These are phyloP conservation scores for Thymus quinquecostatus DNA, from an alignment of 257 asterid species.

Conservation along the genomic window DNA sequence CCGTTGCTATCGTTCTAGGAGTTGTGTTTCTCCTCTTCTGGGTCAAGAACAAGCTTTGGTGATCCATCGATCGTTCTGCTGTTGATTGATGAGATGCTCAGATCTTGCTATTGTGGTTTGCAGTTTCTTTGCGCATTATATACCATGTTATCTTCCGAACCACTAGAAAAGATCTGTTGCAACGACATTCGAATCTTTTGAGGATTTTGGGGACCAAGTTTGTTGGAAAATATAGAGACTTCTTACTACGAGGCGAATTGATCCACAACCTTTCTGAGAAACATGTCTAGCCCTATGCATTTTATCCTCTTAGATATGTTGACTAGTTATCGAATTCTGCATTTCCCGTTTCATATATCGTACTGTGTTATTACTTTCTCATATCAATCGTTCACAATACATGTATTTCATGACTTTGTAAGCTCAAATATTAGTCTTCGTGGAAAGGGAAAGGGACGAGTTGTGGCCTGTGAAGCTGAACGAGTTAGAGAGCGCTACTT, in stretches of 20 bases:
- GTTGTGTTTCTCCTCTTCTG: conserved; percentile 84
- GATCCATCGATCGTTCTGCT: conserved; percentile 42
- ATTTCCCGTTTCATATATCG: no score
- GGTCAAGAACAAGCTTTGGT: conserved; percentile 87
- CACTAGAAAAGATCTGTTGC: conserved; percentile 21
- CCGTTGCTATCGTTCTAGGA: conserved; percentile 84
- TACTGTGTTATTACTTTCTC: no score
- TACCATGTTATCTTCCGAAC: conserved; percentile 13
- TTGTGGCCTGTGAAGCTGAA: conserved; percentile 53
- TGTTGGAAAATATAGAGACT: conserved; percentile 23
- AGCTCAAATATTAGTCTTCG: background rate
- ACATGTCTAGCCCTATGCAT: background rate
- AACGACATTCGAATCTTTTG: background rate
- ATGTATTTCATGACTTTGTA: background rate
- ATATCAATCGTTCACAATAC: background rate
- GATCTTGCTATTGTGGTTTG: conserved; percentile 19
- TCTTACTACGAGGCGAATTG: conserved; percentile 27
- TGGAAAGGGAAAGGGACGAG: conserved; percentile 45
- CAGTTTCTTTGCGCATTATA: conserved; percentile 5
- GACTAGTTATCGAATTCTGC: no score
- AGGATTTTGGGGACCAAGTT: conserved; percentile 14
- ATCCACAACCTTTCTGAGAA: conserved; percentile 4
- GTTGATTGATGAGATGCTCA: conserved; percentile 28
- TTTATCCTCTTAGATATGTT: no score
- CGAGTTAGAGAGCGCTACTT: conserved; percentile 55